Evolutionary conservation across 1,284 basidiomycete species (phyloP), one percentile per base, ranked within the genome.

Genomic region (Megacollybia platyphylla): DNA sequence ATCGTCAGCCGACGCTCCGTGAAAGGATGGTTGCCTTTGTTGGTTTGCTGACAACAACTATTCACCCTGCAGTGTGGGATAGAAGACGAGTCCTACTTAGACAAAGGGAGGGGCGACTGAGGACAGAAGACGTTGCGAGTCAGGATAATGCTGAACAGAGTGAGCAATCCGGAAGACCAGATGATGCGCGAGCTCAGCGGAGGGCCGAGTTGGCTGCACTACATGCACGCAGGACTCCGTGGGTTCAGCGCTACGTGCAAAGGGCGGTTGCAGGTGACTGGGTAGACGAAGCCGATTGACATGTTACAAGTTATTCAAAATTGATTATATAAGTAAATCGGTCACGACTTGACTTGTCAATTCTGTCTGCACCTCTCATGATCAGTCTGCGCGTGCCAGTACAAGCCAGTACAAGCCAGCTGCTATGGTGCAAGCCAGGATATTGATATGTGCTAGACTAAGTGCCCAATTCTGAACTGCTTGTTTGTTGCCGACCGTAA

Each of bases 61-160:
- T 84, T 29, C 74, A 84, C 55, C 84, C 84, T 4, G 84, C 81
- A 24, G 64, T 85, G 35, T 87, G 85, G 76, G 77, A 86, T 50
- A 71, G 76, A 45, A 67, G 84, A 48, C 65, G 83, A 37, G 59
- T 55, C 15, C 68, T 68, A 8, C 64, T 87, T 51, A 63, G 75
- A 52, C 66, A 66, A 46, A 62, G 84, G 34, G 84, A 87, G 59
- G 79, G 79, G 3, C 65, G 70, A 28, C 57, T 87, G 17, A 67
- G 82, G 49, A 79, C 75, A 20, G 84, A 86, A 58, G 73, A 71
- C 45, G 73, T 70, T 48, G 62, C 67, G 15, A 63, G 74, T 29
- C 65, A 71, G 39, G 52, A 57, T 20, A 49, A 47, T 10, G 62
- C 56, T 34, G 64, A 59, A 24, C 60, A 62, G 28, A 54, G 44